phyloP scores from a whole-genome alignment of 176 grass and related monocot species.

The Typha latifolia region DNA sequence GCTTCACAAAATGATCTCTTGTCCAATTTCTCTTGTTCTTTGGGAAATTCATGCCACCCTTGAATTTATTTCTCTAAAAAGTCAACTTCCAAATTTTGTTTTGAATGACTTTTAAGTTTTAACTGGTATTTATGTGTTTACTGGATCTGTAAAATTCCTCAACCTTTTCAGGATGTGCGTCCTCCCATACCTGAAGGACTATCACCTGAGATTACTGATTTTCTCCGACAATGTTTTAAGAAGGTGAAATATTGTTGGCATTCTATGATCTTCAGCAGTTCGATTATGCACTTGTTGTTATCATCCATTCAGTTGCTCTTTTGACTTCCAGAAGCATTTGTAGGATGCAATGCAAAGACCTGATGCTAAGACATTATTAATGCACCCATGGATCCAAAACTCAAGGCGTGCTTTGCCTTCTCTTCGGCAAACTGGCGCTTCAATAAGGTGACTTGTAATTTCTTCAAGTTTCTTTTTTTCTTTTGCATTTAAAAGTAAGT shows the following conservation, averaged over 20 bases:
- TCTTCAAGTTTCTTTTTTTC: constrained; percentile 3
- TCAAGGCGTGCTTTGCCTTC: constrained; percentile 67
- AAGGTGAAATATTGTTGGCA: constrained; percentile 39
- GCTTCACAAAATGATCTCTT: too few relatives aligned
- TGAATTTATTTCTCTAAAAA: too few relatives aligned
- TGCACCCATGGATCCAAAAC: constrained; percentile 92
- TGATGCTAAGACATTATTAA: constrained; percentile 91
- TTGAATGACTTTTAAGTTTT: too few relatives aligned
- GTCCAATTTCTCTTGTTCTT: too few relatives aligned
- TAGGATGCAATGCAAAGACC: constrained; percentile 96
- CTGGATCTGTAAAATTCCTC: not conserved
- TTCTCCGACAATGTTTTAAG: constrained; percentile 93
- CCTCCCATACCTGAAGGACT: constrained; percentile 94
- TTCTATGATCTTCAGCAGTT: constrained; percentile 9
- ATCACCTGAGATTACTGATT: constrained; percentile 93
- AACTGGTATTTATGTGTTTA: not conserved
- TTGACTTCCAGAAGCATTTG: constrained; percentile 33
- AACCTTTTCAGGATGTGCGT: constrained; percentile 66
- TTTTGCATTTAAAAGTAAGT: not conserved
- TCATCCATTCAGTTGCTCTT: constrained; percentile 6
- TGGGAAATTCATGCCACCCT: too few relatives aligned
- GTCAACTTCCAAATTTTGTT: too few relatives aligned
- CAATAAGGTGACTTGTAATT: constrained; percentile 39
- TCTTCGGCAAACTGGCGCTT: constrained; percentile 43
- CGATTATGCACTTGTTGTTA: constrained; percentile 4